A percentile compares a stretch with the other conserved stretches of the same genome.
Conservation (phyloP, 257 asterid genomes). For the Plantago major region DNA sequence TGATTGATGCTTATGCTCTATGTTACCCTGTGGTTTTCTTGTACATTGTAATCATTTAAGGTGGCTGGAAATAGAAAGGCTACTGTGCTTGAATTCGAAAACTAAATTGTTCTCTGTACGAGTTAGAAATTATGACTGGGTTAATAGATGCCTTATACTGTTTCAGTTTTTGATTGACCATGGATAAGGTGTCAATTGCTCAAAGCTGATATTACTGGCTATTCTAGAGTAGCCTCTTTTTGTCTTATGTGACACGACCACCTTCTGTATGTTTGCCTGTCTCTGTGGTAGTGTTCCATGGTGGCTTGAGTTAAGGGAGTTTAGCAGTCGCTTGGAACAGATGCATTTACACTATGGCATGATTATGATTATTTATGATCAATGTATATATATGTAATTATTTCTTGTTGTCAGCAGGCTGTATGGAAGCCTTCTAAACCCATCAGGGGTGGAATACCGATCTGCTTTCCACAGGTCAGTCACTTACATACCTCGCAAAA, state of each 20-base stretch:
- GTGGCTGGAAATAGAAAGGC: no score
- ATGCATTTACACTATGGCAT: slow-evolving; percentile 4
- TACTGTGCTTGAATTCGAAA: no score
- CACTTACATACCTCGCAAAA: slow-evolving; percentile 17
- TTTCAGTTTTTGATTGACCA: no score
- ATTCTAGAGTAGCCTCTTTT: neutral
- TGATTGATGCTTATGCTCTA: slow-evolving; percentile 7
- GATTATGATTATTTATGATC: neutral
- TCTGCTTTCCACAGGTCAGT: slow-evolving; percentile 79
- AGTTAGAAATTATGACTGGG: no score
- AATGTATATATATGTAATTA: slow-evolving; percentile 9
- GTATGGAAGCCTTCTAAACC: slow-evolving; percentile 58
- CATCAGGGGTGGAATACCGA: slow-evolving; percentile 57
- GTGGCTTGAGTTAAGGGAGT: neutral
- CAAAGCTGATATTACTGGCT: neutral
- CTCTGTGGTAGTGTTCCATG: neutral
- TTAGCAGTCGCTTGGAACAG: neutral
- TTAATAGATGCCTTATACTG: no score
- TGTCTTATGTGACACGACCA: neutral
- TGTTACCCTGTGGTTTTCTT: neutral
- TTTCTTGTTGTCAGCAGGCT: slow-evolving; percentile 38
- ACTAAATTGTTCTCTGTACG: no score
- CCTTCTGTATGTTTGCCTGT: neutral
- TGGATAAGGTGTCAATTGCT: no score
- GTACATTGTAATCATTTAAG: no score